These are phyloP conservation scores for Colletotrichum gigasporum DNA, from an alignment of 2,329 filamentous ascomycete genomes.

Conservation along the genomic window DNA sequence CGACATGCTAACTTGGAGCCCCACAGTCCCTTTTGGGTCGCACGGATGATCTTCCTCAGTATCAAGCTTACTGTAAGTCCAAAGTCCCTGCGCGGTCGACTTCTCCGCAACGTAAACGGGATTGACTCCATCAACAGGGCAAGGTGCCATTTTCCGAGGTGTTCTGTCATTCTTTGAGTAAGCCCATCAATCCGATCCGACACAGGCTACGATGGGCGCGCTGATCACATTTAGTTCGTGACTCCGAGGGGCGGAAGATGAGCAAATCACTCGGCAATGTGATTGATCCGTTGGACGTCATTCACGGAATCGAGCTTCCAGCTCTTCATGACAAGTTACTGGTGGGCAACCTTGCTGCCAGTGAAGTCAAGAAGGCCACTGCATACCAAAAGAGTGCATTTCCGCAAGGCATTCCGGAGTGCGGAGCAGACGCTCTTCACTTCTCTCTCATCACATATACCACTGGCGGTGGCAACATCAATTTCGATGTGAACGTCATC, in stretches of 20 bases:
- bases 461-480: conserved; percentile 83
- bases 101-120: too few relatives aligned
- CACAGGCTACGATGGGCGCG: too few relatives aligned
- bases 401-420: conserved; percentile 93
- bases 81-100: too few relatives aligned
- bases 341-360: conserved; percentile 83
- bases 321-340: conserved; percentile 83
- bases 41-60: conserved; percentile 92
- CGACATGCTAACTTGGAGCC: too few relatives aligned
- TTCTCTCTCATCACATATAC: conserved; percentile 91
- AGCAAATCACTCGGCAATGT: conserved; percentile 96
- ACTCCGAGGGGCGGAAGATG: conserved; percentile 96
- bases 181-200: too few relatives aligned
- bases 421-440: conserved; percentile 89
- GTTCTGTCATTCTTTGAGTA: too few relatives aligned
- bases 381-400: conserved; percentile 96
- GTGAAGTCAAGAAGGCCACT: conserved; percentile 83
- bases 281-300: conserved; percentile 93
- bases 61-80: conserved; percentile 91
- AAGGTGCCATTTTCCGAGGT: conserved; percentile 93
- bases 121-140: too few relatives aligned
- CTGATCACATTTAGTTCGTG: conserved; percentile 89
- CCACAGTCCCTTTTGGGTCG: conserved; percentile 85
- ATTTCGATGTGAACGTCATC: conserved; percentile 91
- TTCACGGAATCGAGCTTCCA: conserved; percentile 83